Evolutionary conservation across 805 yeast genomes (phyloP).

Genomic region (Yarrowia yakushimensis): DNA sequence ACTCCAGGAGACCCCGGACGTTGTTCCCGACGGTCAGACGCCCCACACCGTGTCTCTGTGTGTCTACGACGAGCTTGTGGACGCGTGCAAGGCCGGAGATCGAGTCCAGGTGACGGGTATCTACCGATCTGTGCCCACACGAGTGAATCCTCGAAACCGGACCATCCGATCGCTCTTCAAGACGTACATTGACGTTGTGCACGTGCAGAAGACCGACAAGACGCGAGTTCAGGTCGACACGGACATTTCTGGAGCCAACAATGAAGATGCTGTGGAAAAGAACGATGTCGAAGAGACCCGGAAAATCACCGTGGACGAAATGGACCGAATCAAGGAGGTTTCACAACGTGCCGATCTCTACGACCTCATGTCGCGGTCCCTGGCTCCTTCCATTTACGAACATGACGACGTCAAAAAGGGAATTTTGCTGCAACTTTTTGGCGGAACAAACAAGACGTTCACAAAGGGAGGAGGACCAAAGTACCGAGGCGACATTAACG

Average conservation of each 20-base stretch:
- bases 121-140: slow-evolving; percentile 86
- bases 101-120: slow-evolving; percentile 93
- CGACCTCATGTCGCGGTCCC: slow-evolving; percentile 78
- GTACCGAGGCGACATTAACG: slow-evolving; percentile 93
- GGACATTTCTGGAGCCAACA: slow-evolving; percentile 48
- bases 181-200: slow-evolving; percentile 92
- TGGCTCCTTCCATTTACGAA: slow-evolving; percentile 97
- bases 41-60: slow-evolving; percentile 94
- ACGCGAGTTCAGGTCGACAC: slow-evolving; percentile 77
- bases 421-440: slow-evolving; percentile 83
- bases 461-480: slow-evolving; percentile 76
- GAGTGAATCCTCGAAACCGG: slow-evolving; percentile 80
- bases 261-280: slow-evolving; percentile 43
- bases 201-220: slow-evolving; percentile 79
- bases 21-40: slow-evolving; percentile 97
- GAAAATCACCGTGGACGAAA: slow-evolving; percentile 63
- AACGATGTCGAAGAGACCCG: slow-evolving; percentile 78
- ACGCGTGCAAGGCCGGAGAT: slow-evolving; percentile 93
- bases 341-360: slow-evolving; percentile 75
- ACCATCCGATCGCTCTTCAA: slow-evolving; percentile 80
- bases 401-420: slow-evolving; percentile 97
- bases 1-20: slow-evolving; percentile 92
- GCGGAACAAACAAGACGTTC: slow-evolving; percentile 89
- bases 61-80: slow-evolving; percentile 94
- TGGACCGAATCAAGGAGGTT: slow-evolving; percentile 56